Base-by-base conservation (phyloP, 1,284 basidiomycete species). In the Heterobasidion occidentale region DNA sequence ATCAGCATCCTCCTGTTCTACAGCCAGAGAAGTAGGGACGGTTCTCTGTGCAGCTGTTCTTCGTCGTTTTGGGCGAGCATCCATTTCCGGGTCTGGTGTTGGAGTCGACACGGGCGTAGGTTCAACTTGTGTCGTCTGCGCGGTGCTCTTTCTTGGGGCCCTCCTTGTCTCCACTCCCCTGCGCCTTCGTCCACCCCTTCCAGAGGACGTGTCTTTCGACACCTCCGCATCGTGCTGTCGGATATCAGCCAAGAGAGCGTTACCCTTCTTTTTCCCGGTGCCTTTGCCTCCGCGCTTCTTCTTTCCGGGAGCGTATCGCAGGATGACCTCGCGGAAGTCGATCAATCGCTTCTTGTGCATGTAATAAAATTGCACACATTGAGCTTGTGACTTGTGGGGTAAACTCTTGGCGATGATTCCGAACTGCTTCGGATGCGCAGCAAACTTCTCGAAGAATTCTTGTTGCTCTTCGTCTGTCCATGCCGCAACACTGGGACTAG, bases 351-450 rank as follows among this genome's bases (percentile, higher is more conserved):
- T 93, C 79, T 98, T 98, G 73, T 94, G 92, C 58, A 96, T 77
- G 72, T 98, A 98, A 72, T 98, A 98, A 72, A 87, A 97, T 52
- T 88, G 80, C 46, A 98, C 92, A 68, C 95, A 98, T 78, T 98
- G 91, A 0, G 85, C 75, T 0, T 90, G 77, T 3, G 91, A 88
- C 78, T 98, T 98, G 77, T 94, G 80, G 1, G 89, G 85, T 17
- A 98, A 72, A 55, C 76, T 82, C 38, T 87, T 82, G 1, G 95
- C 87, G 59, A 98, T 95, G 62, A 84, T 73, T 48, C 92, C 93
- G 67, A 98, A 98, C 68, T 98, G 95, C 70, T 98, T 98, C 8
- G 95, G 95, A 67, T 86, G 82, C 15, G 84, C 79, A 3, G 90
- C 88, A 68, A 90, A 98, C 64, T 89, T 86, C 65, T 88, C 85